Conservation (phyloP, 2,329 filamentous ascomycete genomes). For the Akanthomyces lecanii region DNA sequence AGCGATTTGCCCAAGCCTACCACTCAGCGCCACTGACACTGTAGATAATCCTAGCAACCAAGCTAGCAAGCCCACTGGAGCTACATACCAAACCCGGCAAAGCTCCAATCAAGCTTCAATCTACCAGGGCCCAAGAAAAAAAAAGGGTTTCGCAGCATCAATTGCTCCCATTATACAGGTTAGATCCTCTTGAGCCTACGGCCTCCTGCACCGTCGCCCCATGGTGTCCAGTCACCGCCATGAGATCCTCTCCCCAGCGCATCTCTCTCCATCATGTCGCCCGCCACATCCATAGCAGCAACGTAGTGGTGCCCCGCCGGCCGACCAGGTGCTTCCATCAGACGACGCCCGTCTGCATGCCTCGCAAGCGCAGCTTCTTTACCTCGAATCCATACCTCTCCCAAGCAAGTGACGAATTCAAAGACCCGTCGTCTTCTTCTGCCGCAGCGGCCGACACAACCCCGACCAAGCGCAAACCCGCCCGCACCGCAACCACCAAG, state of each 20-base stretch:
- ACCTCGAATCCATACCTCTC: conserved; percentile 58
- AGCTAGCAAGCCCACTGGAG: background rate
- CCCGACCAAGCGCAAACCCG: conserved; percentile 42
- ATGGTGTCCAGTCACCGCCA: conserved; percentile 22
- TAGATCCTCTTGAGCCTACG: background rate
- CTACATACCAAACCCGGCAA: background rate
- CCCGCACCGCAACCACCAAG: conserved; percentile 49
- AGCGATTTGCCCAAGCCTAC: background rate
- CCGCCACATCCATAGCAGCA: conserved; percentile 28
- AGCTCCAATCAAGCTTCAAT: background rate
- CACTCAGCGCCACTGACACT: no score
- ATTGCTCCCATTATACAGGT: no score
- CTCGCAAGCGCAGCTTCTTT: conserved; percentile 59
- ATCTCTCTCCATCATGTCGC: conserved; percentile 30
- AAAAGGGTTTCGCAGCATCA: no score
- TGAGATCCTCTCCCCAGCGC: conserved; percentile 32
- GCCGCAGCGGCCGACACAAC: conserved; percentile 42
- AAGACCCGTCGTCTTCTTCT: conserved; percentile 27
- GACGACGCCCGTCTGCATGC: conserved; percentile 38
- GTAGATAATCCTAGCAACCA: background rate
- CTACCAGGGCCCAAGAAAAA: no score
- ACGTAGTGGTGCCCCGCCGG: conserved; percentile 16
- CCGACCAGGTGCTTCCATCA: conserved; percentile 42
- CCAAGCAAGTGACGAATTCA: conserved; percentile 33
- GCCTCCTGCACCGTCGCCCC: background rate